phyloP scores from a whole-genome alignment of 768 basidiomycete species.

The Scleroderma citrinum region DNA sequence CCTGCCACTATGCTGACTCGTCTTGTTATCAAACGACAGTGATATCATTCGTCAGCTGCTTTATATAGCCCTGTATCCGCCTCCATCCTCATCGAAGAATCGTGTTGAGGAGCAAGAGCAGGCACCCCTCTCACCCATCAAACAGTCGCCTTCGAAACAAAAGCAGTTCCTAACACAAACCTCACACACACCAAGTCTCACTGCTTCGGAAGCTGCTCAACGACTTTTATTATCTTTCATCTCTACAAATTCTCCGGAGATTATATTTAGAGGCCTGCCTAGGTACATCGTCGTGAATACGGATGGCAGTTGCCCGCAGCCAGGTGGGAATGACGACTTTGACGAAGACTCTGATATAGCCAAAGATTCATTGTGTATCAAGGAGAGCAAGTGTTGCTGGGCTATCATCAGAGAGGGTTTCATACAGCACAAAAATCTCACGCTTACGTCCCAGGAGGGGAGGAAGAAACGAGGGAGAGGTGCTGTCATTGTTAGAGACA shows the following conservation, averaged over 20 bases:
- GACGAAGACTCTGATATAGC: conserved; percentile 54
- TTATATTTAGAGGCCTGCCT: conserved; percentile 52
- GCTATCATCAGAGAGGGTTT: conserved; percentile 52
- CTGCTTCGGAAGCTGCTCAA: conserved; percentile 46
- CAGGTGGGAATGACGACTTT: conserved; percentile 24
- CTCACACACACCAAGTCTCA: conserved; percentile 37
- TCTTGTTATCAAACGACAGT: conserved; percentile 28
- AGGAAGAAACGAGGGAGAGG: conserved; percentile 30
- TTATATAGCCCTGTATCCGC: conserved; percentile 64
- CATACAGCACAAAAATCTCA: conserved; percentile 31
- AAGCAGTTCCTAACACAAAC: conserved; percentile 34
- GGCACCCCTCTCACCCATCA: conserved; percentile 27
- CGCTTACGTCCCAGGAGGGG: conserved; percentile 8
- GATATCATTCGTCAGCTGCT: conserved; percentile 62
- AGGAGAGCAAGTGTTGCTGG: conserved; percentile 54
- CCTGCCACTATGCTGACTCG: conserved; percentile 1
- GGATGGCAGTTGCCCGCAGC: conserved; percentile 1
- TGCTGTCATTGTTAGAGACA: conserved; percentile 20
- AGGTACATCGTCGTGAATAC: conserved; percentile 31
- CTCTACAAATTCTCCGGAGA: conserved; percentile 48
- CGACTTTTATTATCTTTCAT: conserved; percentile 51
- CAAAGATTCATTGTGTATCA: conserved; percentile 47
- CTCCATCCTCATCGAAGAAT: conserved; percentile 19
- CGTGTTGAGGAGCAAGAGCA: conserved; percentile 16
- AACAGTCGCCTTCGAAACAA: conserved; percentile 46